Evolutionary conservation across 768 basidiomycete species (phyloP).

Genomic region (Tricholoma matsutake): DNA sequence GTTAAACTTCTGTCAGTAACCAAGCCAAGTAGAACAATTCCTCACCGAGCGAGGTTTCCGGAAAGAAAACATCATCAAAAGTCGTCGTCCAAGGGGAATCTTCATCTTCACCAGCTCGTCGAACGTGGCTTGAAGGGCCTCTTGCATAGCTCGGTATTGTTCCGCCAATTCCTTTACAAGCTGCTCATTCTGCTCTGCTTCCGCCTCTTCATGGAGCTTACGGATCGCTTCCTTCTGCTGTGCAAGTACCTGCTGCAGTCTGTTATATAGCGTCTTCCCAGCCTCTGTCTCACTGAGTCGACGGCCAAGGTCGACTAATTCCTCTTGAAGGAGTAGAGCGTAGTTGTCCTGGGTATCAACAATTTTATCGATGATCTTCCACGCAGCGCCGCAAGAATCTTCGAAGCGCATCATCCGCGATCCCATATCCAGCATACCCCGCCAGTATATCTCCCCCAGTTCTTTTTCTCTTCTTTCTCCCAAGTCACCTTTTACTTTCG

Average conservation of each 20-base stretch:
- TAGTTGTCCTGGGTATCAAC: conserved; percentile 10
- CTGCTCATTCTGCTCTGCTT: conserved; percentile 6
- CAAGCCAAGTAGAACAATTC: too few relatives aligned
- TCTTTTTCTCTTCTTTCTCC: conserved; percentile 27
- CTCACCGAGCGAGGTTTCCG: conserved; percentile 15
- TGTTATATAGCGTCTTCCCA: conserved; percentile 24
- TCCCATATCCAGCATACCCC: conserved; percentile 23
- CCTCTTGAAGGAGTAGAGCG: conserved; percentile 28
- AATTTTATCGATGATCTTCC: conserved; percentile 24
- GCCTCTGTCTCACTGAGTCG: conserved; percentile 28
- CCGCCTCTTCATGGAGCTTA: conserved; percentile 12
- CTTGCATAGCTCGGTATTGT: conserved; percentile 17
- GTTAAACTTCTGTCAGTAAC: too few relatives aligned
- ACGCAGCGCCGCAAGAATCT: conserved; percentile 20
- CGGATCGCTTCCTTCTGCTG: conserved; percentile 21
- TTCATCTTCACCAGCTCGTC: conserved; percentile 20
- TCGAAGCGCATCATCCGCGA: conserved; percentile 23
- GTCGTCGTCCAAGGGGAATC: conserved; percentile 20
- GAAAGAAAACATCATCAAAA: conserved; percentile 14
- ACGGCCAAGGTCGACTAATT: conserved; percentile 19
- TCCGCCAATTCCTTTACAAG: conserved; percentile 14
- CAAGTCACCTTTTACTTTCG: conserved; percentile 17
- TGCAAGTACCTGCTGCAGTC: conserved; percentile 23
- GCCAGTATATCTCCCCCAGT: conserved; percentile 30
- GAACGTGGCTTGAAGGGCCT: conserved; percentile 19